Evolutionary conservation across 139 green algal species (phyloP), one percentile per base, ranked within the genome.

Genomic region (Eudorina sp.): DNA sequence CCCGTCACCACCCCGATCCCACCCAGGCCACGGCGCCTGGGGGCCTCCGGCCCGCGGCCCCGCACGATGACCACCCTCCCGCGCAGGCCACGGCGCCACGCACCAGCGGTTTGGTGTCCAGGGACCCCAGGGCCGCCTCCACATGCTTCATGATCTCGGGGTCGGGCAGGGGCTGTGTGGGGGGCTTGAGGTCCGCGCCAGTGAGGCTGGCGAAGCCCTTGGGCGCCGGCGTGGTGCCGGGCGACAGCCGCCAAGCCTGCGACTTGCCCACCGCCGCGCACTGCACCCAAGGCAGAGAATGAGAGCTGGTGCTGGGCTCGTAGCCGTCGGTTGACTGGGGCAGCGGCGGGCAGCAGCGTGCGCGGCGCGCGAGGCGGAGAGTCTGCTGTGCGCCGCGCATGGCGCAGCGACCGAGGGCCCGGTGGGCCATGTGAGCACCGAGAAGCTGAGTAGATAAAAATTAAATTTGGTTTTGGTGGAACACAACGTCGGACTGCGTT

Each of bases 41-140:
- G n/a, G n/a, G n/a, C n/a, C n/a, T n/a, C n/a, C n/a, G n/a, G n/a
- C n/a, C n/a, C n/a, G n/a, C n/a, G n/a, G n/a, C n/a, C n/a, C n/a
- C n/a, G n/a, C n/a, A n/a, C n/a, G n/a, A n/a, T n/a, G n/a, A n/a
- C n/a, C n/a, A n/a, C n/a, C n/a, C n/a, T n/a, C n/a, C n/a, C n/a
- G n/a, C n/a, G n/a, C n/a, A n/a, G n/a, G 43, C 18, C 7, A 53
- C 13, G 0, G 7, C 3, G 0, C 7, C 18, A 64, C 81, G 2
- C 46, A 88, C 83, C 83, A 88, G 48, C 36, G 83, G 83, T 51
- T 88, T 88, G 2, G 68, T 72, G 27, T 88, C 83, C 7, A 88
- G 68, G 1, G 36, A 18, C 5, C 83, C 83, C 14, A 88, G 69
- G 9, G 38, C 38, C 4, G 68, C 29, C 68, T 70, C 51, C 25